Conservation (phyloP, 306 rosid genomes). For the Rosa rugosa region DNA sequence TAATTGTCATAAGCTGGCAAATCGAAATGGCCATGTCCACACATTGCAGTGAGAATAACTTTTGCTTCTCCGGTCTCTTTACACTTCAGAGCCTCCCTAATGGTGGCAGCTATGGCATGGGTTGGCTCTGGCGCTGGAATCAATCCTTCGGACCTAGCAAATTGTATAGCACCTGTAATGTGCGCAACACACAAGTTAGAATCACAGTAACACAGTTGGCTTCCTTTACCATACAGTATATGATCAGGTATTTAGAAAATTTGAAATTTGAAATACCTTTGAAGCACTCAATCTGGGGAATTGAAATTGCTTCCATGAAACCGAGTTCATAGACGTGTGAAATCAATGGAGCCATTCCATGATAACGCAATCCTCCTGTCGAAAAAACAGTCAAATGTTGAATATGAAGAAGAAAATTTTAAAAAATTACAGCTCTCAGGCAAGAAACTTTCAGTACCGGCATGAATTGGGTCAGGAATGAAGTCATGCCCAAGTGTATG, state of each 20-base stretch:
- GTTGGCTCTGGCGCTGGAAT: conserved; percentile 98
- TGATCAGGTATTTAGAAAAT: not conserved
- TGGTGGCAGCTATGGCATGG: conserved; percentile 88
- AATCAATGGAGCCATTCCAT: conserved; percentile 94
- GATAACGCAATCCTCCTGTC: conserved; percentile 95
- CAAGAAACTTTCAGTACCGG: conserved; percentile 50
- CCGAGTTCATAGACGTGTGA: conserved; percentile 87
- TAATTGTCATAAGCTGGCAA: conserved; percentile 78
- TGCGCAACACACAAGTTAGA: conserved; percentile 3
- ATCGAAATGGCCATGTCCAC: conserved; percentile 97
- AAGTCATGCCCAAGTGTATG: conserved; percentile 93
- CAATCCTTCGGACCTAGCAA: conserved; percentile 87
- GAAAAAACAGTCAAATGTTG: not conserved
- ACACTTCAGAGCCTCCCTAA: conserved; percentile 80
- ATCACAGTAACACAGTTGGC: not conserved
- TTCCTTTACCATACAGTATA: not conserved
- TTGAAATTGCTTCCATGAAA: conserved; percentile 83
- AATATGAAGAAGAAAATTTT: conserved; percentile 9
- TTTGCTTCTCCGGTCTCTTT: conserved; percentile 77
- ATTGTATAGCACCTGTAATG: conserved; percentile 75
- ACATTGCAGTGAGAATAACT: conserved; percentile 91
- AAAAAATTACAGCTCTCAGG: not conserved
- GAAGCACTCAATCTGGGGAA: conserved; percentile 91
- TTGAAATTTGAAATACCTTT: conserved; percentile 40
- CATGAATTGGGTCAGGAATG: conserved; percentile 93